Conservation (phyloP, 73 alveolate genomes). For the Paramecium tetraurelia region DNA sequence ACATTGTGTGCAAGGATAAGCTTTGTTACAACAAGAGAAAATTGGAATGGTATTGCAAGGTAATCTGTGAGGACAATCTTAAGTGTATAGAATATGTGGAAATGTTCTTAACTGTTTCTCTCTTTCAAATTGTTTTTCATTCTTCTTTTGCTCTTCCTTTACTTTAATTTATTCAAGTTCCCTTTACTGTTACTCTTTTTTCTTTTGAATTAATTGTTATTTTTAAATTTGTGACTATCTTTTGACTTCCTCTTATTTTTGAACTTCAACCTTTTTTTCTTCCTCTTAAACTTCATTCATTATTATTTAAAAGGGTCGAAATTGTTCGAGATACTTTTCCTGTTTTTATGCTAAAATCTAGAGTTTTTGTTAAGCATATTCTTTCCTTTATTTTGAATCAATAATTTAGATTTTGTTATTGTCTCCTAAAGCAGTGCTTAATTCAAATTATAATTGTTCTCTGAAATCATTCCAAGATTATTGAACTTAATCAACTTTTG, state of each 20-base stretch:
- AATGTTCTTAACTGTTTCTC: conserved; percentile 21
- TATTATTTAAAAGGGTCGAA: background rate
- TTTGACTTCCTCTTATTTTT: background rate
- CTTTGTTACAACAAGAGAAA: conserved; percentile 59
- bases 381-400: background rate
- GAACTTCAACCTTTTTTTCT: background rate
- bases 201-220: background rate
- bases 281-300: background rate
- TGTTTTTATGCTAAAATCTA: background rate
- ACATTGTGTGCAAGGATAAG: conserved; percentile 58
- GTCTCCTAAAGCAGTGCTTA: background rate
- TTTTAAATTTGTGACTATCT: background rate
- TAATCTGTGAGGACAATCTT: conserved; percentile 42
- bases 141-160: background rate
- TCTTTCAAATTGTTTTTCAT: background rate
- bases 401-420: background rate
- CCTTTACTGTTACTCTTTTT: background rate
- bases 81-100: conserved; percentile 48
- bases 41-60: conserved; percentile 59
- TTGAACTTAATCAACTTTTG: background rate
- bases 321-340: background rate
- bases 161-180: background rate
- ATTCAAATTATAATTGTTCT: background rate
- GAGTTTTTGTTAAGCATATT: conserved; percentile 1
- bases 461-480: background rate